Evolutionary conservation across 2,329 filamentous ascomycete species (phyloP), one percentile per base, ranked within the genome.

Genomic region (Scytalidium sp.): DNA sequence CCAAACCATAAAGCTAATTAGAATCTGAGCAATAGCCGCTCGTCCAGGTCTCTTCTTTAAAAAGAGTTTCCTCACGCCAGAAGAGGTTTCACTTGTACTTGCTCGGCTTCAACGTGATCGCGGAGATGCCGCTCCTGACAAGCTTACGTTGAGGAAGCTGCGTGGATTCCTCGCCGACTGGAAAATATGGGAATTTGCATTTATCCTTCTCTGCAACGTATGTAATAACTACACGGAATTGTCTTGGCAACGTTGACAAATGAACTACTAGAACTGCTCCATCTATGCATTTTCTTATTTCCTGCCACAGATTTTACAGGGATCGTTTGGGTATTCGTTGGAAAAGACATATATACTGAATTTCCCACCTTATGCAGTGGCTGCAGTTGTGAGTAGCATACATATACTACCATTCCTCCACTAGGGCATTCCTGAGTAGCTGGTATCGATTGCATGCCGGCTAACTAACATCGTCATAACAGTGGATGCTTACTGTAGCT

Each of bases 201-300:
- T 29, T 29, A 29, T 29, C 25, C 25, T 29, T 29, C 25, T 29
- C 25, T 29, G 25, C 25, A 29, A 29, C 25, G 25, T 29, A 29
- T 29, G 25, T 29, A 29, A n/a, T 29, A 13, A 29, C 13, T 29
- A 29, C 25, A n/a, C 13, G 25, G 13, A 29, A 29, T 13, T 29
- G 8, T 13, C 13, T 29, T 29, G 25, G 25, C 8, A 8, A 29
- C 8, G 25, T 13, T 29, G 25, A 29, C 25, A 29, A 13, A 29
- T 29, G 13, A 29, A 8, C n/a, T n/a, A n/a, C n/a, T n/a, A 29
- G 25, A 29, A 29, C 13, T 29, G 25, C 25, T 29, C 25, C 13
- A 29, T 79, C 1, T 94, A 94, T 64, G 83, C 88, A 0, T 78
- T 94, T 8, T 85, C 87, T 2, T 93, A 88, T 67, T 93, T 92